Evolutionary conservation across 2,329 filamentous ascomycete genomes (phyloP).

Genomic region (Cordyceps tenuipes): DNA sequence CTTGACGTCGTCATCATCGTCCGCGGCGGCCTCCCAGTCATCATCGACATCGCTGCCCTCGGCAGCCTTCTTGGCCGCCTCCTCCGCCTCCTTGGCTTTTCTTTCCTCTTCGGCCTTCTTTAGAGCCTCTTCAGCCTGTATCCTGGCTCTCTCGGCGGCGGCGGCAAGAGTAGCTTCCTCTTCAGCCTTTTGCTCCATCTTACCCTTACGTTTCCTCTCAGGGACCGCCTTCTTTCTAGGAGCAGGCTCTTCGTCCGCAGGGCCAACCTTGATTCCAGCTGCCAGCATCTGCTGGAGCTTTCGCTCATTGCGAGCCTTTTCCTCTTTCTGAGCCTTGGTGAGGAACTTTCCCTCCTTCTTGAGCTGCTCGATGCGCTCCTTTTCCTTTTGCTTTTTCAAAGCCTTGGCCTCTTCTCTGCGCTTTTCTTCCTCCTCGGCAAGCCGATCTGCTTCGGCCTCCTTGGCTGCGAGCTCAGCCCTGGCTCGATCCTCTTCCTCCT

Average conservation of each 20-base stretch:
- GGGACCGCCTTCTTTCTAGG: constrained; percentile 71
- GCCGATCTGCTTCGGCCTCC: constrained; percentile 56
- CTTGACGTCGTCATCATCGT: constrained; percentile 72
- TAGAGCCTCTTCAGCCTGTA: constrained; percentile 58
- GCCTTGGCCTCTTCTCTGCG: constrained; percentile 65
- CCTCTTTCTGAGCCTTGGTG: constrained; percentile 78
- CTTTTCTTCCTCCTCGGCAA: constrained; percentile 58
- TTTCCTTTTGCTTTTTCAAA: constrained; percentile 77
- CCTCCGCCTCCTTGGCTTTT: constrained; percentile 48
- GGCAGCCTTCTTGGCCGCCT: constrained; percentile 46
- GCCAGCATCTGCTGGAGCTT: constrained; percentile 81
- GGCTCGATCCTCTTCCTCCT: constrained; percentile 53
- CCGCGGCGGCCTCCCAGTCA: constrained; percentile 83
- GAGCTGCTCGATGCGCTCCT: constrained; percentile 75
- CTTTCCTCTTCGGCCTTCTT: constrained; percentile 55
- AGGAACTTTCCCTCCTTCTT: constrained; percentile 84
- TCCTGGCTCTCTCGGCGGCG: constrained; percentile 61
- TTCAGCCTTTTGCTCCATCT: constrained; percentile 54
- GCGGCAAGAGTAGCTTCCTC: constrained; percentile 73
- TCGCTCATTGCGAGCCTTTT: constrained; percentile 68
- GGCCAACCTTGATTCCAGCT: constrained; percentile 65
- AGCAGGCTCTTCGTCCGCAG: constrained; percentile 42
- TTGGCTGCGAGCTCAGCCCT: constrained; percentile 57
- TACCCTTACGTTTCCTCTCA: constrained; percentile 73
- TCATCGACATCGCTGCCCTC: constrained; percentile 58